A percentile compares a stretch with the other conserved stretches of the same genome.
Evolutionary conservation across 1,284 basidiomycete genomes (phyloP).

Genomic region (Sanguinoderma infundibulare): DNA sequence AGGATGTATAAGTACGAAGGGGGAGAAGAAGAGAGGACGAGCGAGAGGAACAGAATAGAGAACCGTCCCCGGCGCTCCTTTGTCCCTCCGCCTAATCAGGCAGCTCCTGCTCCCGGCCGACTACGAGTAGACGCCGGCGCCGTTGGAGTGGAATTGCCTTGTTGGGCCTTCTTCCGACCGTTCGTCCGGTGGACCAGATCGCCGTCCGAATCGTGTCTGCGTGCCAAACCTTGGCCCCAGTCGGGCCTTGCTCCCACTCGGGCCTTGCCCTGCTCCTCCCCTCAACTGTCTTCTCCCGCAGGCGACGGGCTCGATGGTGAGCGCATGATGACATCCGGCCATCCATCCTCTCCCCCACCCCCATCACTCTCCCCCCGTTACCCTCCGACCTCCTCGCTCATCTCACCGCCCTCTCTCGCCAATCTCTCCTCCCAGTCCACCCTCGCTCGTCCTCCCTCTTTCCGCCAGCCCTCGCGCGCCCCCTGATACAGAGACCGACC

Average conservation of each 20-base stretch:
- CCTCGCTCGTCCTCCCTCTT: neutral
- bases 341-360: neutral
- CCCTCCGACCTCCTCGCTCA: neutral
- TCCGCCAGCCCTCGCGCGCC: neutral
- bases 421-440: constrained; percentile 1
- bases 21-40: constrained; percentile 2
- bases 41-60: constrained; percentile 11
- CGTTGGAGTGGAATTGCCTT: constrained; percentile 3
- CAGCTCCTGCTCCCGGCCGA: neutral
- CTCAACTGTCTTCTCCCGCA: no score
- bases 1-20: constrained; percentile 6
- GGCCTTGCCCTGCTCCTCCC: no score
- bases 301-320: no score
- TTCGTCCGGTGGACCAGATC: constrained; percentile 5
- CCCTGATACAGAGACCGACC: neutral
- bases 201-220: neutral
- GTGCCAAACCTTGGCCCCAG: neutral
- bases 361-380: neutral
- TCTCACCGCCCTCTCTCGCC: constrained; percentile 1
- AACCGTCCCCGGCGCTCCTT: constrained; percentile 14
- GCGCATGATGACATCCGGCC: no score
- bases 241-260: no score
- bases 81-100: constrained; percentile 17
- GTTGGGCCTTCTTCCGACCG: neutral
- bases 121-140: constrained; percentile 5